phyloP scores from a whole-genome alignment of 768 basidiomycete species.

The Tephrocybe rancida region DNA sequence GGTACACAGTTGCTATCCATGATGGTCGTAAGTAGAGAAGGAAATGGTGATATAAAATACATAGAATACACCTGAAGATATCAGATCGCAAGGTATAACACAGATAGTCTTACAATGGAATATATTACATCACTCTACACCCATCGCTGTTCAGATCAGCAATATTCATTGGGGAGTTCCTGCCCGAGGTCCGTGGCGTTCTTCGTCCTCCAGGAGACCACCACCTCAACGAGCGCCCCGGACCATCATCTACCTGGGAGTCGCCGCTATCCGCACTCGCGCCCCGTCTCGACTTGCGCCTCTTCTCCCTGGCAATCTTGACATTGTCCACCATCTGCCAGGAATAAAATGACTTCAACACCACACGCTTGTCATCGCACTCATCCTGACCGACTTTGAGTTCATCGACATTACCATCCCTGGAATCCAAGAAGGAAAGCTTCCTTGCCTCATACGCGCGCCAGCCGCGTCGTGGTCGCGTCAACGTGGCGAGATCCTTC shows the following conservation, averaged over 20 bases:
- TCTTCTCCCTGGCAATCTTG: conserved; percentile 63
- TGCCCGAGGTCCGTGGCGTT: conserved; percentile 36
- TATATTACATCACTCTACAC: conserved; percentile 69
- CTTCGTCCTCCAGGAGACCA: conserved; percentile 56
- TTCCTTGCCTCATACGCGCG: conserved; percentile 72
- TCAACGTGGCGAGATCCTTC: conserved; percentile 58
- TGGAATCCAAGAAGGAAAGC: conserved; percentile 69
- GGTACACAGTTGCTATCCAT: conserved; percentile 6
- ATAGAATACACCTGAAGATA: conserved; percentile 10
- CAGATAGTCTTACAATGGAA: conserved; percentile 4
- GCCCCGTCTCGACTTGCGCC: conserved; percentile 55
- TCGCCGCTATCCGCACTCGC: conserved; percentile 35
- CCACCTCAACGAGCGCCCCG: conserved; percentile 40
- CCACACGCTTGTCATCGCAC: conserved; percentile 71
- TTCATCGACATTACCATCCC: conserved; percentile 64
- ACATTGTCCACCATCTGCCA: conserved; percentile 89
- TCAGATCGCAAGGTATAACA: conserved; percentile 17
- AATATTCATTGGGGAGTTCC: conserved; percentile 49
- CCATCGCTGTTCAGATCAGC: conserved; percentile 56
- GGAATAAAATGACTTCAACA: conserved; percentile 83
- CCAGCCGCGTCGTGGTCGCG: conserved; percentile 75
- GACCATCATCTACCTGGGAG: conserved; percentile 28
- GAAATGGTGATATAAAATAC: conserved; percentile 26
- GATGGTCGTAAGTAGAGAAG: conserved; percentile 1
- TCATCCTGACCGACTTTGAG: conserved; percentile 78